Evolutionary conservation across 148 eudicot genomes (phyloP), one percentile per base, ranked within the genome.

Genomic region (Spergularia marina): DNA sequence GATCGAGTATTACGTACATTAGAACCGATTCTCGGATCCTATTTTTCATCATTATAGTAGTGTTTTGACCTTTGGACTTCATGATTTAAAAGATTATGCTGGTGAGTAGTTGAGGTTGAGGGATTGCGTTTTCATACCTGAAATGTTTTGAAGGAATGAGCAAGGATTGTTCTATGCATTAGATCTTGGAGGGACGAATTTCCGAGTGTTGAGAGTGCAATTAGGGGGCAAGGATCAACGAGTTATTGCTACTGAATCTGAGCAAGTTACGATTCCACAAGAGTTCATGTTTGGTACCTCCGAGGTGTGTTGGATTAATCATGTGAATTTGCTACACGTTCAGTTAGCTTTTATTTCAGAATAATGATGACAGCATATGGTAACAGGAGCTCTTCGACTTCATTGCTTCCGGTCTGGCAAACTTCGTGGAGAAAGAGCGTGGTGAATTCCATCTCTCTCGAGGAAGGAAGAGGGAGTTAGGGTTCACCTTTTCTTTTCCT

Each of bases 141-240:
- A 36, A 47, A 23, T 55, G 53, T 56, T 2, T 52, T 74, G 54
- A 71, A 92, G 97, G 84, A 82, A 90, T 73, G 97, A 92, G 84
- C 86, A 84, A 65, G 97, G 97, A 23, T 61, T 87, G 78, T 92
- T 82, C 70, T 92, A 90, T 76, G 97, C 92, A 54, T 75, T 92
- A 84, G 97, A 92, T 79, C 94, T 92, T 25, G 94, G 97, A 21
- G 97, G 94, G 18, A 90, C 94, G 6, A 92, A 92, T 69, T 92
- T 92, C 66, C 87, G 94, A 53, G 95, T 90, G 70, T 75, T 92
- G 62, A 81, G 92, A 77, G 92, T 90, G 52, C 91, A 87, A 78
- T 77, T 90, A 70, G 97, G 92, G 20, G 97, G 91, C 7, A 86
- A 84, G 55, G 91, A 87, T 57, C 82, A 85, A 34, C 84, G 89